Evolutionary conservation across 225 moss, liverwort and hornwort genomes (phyloP), one percentile per base, ranked within the genome.

Genomic region (Bryoerythrophyllum caledonicum): DNA sequence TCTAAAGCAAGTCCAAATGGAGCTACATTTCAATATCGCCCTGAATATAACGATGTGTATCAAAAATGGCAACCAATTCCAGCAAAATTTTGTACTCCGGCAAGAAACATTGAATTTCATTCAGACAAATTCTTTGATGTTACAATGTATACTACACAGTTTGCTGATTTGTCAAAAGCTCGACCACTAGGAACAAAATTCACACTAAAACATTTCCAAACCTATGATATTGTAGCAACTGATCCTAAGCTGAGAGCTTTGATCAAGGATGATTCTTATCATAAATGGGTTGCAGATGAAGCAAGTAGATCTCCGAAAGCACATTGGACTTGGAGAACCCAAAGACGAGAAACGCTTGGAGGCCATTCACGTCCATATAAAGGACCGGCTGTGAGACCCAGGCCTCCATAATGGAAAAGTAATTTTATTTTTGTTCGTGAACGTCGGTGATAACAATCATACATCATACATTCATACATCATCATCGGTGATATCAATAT

Each of bases 131-230:
- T 79, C 1, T 16, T 28, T 19, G 57, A 63, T 49, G 12, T 48
- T 2, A 76, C 75, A 0, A 83, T 83, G 72, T 72, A 83, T 5
- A 76, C 72, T 1, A 75, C 75, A 27, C 1, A 8, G 28, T 83
- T 75, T 72, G 71, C 3, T 13, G 13, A 79, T 60, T 67, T 83
- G 51, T 83, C 71, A 0, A 68, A 72, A 63, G 63, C 10, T 8
- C 3, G 0, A 44, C 14, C 26, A 0, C 0, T 0, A 0, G 16
- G 72, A 3, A 24, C 28, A 19, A 63, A 75, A 15, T 76, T 62
- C n/a, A 15, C 41, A 20, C 10, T 65, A 0, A 46, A 75, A 15
- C 37, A 68, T 0, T 83, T 71, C 28, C 48, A 75, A 28, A 83
- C 56, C 1, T 79, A 83, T 71, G 79, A 83, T 24, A 78, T 83